Conservation (phyloP, 176 grass and related monocot species). For the Saccharum spontaneum region DNA sequence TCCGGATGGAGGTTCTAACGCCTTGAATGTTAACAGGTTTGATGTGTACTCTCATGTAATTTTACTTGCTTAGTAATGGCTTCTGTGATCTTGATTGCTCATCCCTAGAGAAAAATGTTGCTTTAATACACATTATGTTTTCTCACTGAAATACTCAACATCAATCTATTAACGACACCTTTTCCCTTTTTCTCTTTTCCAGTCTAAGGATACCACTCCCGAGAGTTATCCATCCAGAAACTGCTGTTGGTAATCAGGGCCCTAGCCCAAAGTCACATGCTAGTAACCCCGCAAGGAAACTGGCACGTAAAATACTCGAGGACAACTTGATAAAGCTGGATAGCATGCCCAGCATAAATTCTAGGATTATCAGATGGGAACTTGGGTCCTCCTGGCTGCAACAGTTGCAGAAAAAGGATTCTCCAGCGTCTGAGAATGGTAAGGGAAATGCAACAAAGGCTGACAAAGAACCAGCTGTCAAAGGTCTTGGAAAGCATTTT, state of each 20-base stretch:
- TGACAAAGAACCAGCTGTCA: conserved; percentile 64
- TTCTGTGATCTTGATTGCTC: background rate
- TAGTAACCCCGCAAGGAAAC: conserved; percentile 45
- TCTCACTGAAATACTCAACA: background rate
- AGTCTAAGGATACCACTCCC: conserved; percentile 80
- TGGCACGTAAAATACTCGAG: conserved; percentile 62
- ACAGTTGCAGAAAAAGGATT: conserved; percentile 86
- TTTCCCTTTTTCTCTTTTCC: conserved; percentile 26
- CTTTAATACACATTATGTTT: conserved; percentile 12
- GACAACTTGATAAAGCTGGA: conserved; percentile 71
- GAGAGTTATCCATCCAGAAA: conserved; percentile 42
- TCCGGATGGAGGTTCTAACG: conserved; percentile 87
- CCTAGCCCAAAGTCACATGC: conserved; percentile 41
- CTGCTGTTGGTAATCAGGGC: conserved; percentile 32
- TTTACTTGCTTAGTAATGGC: conserved; percentile 9
- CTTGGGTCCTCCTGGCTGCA: conserved; percentile 86
- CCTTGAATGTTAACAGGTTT: conserved; percentile 96
- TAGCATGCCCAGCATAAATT: conserved; percentile 33
- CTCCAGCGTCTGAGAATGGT: conserved; percentile 37
- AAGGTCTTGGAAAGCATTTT: conserved; percentile 93
- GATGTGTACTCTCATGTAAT: conserved; percentile 22
- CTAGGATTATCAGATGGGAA: conserved; percentile 87
- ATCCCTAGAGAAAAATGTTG: conserved; percentile 5
- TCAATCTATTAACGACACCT: conserved; percentile 22
- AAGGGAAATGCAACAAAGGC: conserved; percentile 36